Evolutionary conservation across 495 filamentous ascomycete species (phyloP).

Genomic region (Penicillium malachiteum): DNA sequence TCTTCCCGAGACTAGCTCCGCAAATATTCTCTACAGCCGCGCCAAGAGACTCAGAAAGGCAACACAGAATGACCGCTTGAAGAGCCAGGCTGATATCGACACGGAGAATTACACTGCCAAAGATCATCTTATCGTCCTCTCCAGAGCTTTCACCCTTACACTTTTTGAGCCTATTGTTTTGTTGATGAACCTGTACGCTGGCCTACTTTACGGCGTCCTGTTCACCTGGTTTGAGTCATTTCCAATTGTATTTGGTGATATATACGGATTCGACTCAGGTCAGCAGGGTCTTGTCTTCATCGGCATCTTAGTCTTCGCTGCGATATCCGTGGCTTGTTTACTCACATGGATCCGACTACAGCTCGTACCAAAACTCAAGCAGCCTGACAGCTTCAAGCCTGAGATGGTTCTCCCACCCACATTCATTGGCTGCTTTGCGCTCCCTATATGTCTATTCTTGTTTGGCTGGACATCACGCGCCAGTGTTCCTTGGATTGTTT

Average conservation of each 20-base stretch:
- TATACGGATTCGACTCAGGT: conserved; percentile 27
- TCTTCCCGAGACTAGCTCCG: conserved; percentile 49
- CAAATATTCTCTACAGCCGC: conserved; percentile 46
- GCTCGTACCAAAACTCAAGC: too few species aligned
- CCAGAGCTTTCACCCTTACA: not conserved
- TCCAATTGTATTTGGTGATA: conserved; percentile 28
- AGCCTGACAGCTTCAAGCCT: too few species aligned
- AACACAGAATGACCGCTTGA: conserved; percentile 34
- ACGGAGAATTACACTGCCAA: conserved; percentile 11
- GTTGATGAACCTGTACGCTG: conserved; percentile 60
- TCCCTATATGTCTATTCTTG: not conserved
- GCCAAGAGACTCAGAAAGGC: conserved; percentile 39
- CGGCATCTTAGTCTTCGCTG: not conserved
- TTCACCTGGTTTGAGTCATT: conserved; percentile 52
- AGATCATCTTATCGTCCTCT: not conserved
- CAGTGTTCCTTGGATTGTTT: not conserved
- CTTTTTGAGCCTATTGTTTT: conserved; percentile 51
- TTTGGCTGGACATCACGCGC: not conserved
- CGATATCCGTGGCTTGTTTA: too few species aligned
- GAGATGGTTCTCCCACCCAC: too few species aligned
- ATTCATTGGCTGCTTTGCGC: not conserved
- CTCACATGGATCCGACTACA: too few species aligned
- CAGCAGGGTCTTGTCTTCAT: conserved; percentile 18
- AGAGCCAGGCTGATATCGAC: conserved; percentile 45
- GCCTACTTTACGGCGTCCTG: conserved; percentile 61